Conservation (phyloP, 768 basidiomycete species). For the Collybiopsis luxurians region DNA sequence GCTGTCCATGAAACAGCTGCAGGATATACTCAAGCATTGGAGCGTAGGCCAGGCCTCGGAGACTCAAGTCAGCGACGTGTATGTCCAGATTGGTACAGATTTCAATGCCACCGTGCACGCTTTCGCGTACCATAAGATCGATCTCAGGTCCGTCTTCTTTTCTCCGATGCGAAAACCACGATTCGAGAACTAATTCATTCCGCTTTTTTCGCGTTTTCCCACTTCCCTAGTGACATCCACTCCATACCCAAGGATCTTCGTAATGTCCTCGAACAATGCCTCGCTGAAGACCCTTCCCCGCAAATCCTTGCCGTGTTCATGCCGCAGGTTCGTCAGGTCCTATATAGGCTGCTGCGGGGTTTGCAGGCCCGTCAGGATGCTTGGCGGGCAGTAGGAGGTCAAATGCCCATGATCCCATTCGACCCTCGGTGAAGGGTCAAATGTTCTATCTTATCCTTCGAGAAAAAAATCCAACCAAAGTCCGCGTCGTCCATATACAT, state of each 20-base stretch:
- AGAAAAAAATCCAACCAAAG: no score
- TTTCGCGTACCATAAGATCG: conserved; percentile 9
- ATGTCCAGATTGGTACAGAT: conserved; percentile 10
- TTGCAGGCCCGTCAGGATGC: conserved; percentile 7
- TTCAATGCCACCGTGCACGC: conserved; percentile 12
- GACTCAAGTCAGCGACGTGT: conserved; percentile 9
- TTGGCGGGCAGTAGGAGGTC: conserved; percentile 10
- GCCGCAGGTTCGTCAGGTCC: conserved; percentile 9
- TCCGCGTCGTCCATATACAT: no score
- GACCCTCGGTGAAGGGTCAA: conserved; percentile 1
- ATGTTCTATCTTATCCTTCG: no score
- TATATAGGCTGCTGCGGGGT: conserved; percentile 5
- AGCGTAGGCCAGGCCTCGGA: conserved; percentile 4
- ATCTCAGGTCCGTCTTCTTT: conserved; percentile 6
- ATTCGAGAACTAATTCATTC: not conserved
- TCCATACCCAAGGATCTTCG: conserved; percentile 11
- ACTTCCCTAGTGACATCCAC: conserved; percentile 9
- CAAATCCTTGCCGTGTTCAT: conserved; percentile 7
- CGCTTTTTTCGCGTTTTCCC: not conserved
- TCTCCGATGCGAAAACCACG: not conserved
- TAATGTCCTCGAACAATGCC: conserved; percentile 10
- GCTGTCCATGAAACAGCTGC: conserved; percentile 10
- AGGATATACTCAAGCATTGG: conserved; percentile 9
- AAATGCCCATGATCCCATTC: conserved; percentile 7
- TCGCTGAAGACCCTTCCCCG: conserved; percentile 10